Percentiles rank a stretch among this genome's conserved stretches.
These are phyloP conservation scores for Alternaria hordeiaustralica DNA, from an alignment of 2,329 filamentous ascomycete species.

Conservation along the genomic window DNA sequence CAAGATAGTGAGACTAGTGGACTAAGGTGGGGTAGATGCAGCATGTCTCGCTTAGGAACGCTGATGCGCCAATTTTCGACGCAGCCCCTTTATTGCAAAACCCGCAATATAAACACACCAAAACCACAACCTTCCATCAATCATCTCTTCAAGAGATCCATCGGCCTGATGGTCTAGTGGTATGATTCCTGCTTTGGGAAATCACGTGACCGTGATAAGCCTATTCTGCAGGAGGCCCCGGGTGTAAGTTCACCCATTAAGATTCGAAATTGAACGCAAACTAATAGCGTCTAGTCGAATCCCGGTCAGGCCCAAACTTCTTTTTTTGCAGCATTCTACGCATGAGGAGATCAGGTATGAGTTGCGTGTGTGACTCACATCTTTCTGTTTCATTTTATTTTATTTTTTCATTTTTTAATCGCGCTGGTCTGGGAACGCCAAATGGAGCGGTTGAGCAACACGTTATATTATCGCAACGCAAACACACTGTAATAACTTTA, in stretches of 20 bases:
- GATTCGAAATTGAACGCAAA: constrained; percentile 10
- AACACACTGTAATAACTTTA: not conserved
- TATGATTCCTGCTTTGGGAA: constrained; percentile 38
- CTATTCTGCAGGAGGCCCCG: constrained; percentile 39
- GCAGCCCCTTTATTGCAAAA: not conserved
- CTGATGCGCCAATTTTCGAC: not conserved
- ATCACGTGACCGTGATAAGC: not conserved
- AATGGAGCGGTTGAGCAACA: not conserved
- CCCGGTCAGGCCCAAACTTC: constrained; percentile 35
- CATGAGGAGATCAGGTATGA: not conserved
- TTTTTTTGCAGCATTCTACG: constrained; percentile 11
- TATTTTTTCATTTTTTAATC: not conserved
- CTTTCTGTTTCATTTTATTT: not conserved
- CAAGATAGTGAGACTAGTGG: not conserved
- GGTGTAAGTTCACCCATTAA: constrained; percentile 30
- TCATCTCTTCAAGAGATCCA: not conserved
- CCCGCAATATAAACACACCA: not conserved
- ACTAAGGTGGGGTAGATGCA: not conserved
- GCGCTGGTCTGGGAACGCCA: not conserved
- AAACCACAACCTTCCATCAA: not conserved
- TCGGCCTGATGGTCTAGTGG: constrained; percentile 29
- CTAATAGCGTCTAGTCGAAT: constrained; percentile 32
- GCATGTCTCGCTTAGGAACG: not conserved
- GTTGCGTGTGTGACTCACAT: not conserved
- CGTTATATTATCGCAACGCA: not conserved